Conservation (phyloP, 345 rosid genomes). For the Geranium brycei region DNA sequence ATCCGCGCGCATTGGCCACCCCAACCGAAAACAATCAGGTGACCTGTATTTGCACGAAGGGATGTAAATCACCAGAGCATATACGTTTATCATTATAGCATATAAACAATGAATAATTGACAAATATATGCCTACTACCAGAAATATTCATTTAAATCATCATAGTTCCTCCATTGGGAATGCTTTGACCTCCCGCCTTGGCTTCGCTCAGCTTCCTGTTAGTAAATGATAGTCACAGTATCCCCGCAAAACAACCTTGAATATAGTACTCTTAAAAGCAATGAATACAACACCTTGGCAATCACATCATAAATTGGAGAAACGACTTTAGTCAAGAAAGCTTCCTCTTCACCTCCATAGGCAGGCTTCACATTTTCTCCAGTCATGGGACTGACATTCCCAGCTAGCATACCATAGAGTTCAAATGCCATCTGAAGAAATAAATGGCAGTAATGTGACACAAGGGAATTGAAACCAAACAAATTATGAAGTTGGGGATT, state of each 20-base stretch:
- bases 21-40: slow-evolving; percentile 84
- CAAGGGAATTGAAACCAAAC: neutral
- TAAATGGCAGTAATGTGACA: neutral
- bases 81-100: too few species aligned
- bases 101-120: too few species aligned
- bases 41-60: slow-evolving; percentile 45
- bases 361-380: slow-evolving; percentile 98
- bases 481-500: neutral
- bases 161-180: slow-evolving; percentile 98
- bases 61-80: neutral
- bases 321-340: slow-evolving; percentile 83
- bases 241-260: neutral
- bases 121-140: slow-evolving; percentile 35
- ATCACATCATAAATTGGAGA: slow-evolving; percentile 85
- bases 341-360: slow-evolving; percentile 96
- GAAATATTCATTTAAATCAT: slow-evolving; percentile 92
- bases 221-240: slow-evolving; percentile 10
- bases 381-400: slow-evolving; percentile 92
- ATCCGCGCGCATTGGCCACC: slow-evolving; percentile 99
- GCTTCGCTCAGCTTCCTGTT: slow-evolving; percentile 83
- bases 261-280: slow-evolving; percentile 2
- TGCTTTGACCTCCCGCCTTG: slow-evolving; percentile 84
- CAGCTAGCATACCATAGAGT: slow-evolving; percentile 95
- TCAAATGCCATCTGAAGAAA: slow-evolving; percentile 88
- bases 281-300: slow-evolving; percentile 34